These are phyloP conservation scores for Cryptococcus amylolentus DNA, from an alignment of 1,284 basidiomycete species.

Conservation along the genomic window DNA sequence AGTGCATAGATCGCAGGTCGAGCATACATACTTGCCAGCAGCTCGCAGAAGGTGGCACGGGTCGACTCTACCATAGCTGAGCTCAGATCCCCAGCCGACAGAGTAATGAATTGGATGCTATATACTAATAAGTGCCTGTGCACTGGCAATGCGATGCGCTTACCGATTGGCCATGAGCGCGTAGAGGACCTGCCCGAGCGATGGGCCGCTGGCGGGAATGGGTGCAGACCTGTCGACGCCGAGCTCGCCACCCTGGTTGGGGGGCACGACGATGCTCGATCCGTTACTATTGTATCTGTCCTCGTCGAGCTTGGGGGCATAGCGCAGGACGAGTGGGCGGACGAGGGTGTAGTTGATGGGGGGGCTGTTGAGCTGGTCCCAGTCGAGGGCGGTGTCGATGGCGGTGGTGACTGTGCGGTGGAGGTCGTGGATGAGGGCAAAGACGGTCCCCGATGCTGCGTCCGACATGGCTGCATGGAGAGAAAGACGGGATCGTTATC, in stretches of 20 bases:
- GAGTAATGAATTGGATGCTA: conserved; percentile 47
- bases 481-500: neutral
- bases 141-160: conserved; percentile 2
- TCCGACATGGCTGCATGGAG: neutral
- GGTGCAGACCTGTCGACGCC: conserved; percentile 6
- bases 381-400: conserved; percentile 69
- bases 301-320: conserved; percentile 64
- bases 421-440: conserved; percentile 42
- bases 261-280: neutral
- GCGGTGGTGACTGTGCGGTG: conserved; percentile 27
- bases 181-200: conserved; percentile 35
- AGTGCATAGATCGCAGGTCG: neutral
- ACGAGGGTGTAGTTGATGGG: conserved; percentile 80
- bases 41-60: conserved; percentile 74
- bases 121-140: neutral
- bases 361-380: conserved; percentile 78
- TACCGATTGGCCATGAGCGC: conserved; percentile 46
- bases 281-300: neutral
- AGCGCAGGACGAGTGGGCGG: conserved; percentile 72
- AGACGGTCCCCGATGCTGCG: conserved; percentile 17
- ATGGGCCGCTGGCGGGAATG: conserved; percentile 7
- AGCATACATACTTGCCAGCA: conserved; percentile 59
- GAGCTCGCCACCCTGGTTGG: conserved; percentile 16
- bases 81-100: conserved; percentile 64
- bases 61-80: conserved; percentile 66